Evolutionary conservation across 495 filamentous ascomycete genomes (phyloP).

Genomic region (Neurospora tetrasperma): DNA sequence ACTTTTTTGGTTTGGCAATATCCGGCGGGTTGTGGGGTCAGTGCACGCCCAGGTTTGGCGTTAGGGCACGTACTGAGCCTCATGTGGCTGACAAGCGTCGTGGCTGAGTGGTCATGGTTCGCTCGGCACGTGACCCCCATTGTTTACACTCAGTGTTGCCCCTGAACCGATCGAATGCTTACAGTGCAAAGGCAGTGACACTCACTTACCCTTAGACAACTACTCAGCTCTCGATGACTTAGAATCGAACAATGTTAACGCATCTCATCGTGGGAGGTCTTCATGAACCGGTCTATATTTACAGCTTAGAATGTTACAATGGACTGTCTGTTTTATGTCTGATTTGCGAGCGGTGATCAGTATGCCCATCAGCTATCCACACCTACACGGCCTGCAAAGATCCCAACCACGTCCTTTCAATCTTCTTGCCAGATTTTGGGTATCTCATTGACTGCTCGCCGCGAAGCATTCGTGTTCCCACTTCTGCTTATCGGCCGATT

Average conservation of each 20-base stretch:
- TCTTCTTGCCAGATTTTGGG: neutral
- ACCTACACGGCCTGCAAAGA: neutral
- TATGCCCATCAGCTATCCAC: neutral
- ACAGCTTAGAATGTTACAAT: neutral
- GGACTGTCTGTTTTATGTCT: neutral
- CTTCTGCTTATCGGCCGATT: neutral
- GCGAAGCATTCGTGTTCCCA: neutral
- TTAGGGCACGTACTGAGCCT: neutral
- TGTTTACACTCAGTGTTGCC: neutral
- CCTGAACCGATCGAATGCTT: neutral
- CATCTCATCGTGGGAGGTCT: neutral
- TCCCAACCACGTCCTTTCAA: neutral
- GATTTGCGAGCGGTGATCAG: neutral
- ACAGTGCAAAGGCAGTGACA: neutral
- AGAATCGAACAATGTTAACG: neutral
- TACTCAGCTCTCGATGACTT: neutral
- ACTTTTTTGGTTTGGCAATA: neutral
- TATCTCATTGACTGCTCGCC: neutral
- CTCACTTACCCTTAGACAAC: neutral
- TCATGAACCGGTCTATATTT: neutral
- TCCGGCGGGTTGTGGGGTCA: constrained; percentile 2
- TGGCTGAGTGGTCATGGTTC: neutral
- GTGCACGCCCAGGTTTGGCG: neutral
- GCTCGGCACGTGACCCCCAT: neutral
- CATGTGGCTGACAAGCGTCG: neutral